Percentiles rank a stretch among this genome's conserved stretches.
phyloP scores from a whole-genome alignment of 2,329 filamentous ascomycete species.

The Colletotrichum sublineola region DNA sequence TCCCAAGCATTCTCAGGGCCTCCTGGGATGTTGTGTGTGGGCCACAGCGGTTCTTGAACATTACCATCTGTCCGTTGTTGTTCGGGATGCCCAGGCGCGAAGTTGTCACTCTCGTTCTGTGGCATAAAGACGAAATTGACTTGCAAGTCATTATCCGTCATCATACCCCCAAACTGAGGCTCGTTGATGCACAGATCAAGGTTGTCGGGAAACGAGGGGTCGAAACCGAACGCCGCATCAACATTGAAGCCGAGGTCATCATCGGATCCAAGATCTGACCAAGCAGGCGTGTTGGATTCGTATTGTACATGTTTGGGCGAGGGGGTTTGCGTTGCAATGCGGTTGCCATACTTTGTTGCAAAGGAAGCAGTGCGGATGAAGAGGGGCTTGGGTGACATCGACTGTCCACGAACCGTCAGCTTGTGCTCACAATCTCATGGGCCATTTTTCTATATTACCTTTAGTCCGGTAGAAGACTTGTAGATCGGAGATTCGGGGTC shows the following conservation, averaged over 20 bases:
- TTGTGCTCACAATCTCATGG: neutral
- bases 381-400: slow-evolving; percentile 27
- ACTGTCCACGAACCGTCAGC: slow-evolving; percentile 17
- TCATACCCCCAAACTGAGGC: slow-evolving; percentile 17
- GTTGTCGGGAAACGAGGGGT: slow-evolving; percentile 5
- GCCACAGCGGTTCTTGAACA: slow-evolving; percentile 29
- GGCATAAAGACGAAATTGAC: slow-evolving; percentile 39
- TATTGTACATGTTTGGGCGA: neutral
- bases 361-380: slow-evolving; percentile 29
- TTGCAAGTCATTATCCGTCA: slow-evolving; percentile 25
- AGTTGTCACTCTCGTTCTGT: slow-evolving; percentile 22
- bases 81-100: slow-evolving; percentile 20
- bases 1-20: slow-evolving; percentile 31
- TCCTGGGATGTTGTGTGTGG: slow-evolving; percentile 20
- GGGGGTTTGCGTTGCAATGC: slow-evolving; percentile 3
- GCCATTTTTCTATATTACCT: neutral
- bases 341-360: slow-evolving; percentile 24
- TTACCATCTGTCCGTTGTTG: slow-evolving; percentile 24
- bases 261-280: slow-evolving; percentile 35
- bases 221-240: slow-evolving; percentile 14
- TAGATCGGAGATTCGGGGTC: slow-evolving; percentile 38
- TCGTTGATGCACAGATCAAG: slow-evolving; percentile 27
- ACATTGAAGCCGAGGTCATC: slow-evolving; percentile 24
- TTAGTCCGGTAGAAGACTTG: slow-evolving; percentile 28
- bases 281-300: slow-evolving; percentile 2